Conservation (phyloP, 208 protist species). For the Trypanosoma mega region DNA sequence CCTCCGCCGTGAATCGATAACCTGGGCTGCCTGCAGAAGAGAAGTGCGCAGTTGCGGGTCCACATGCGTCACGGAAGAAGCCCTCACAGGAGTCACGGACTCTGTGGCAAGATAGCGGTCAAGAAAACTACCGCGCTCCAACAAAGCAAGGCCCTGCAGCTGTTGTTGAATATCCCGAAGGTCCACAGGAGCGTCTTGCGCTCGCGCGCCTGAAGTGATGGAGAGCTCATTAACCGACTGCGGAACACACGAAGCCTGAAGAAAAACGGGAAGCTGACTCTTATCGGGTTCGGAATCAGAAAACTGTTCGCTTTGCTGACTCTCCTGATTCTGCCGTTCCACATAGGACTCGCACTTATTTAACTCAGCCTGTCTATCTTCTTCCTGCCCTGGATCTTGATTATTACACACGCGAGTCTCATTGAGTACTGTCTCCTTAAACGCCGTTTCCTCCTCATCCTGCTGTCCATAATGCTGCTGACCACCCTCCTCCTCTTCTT, state of each 20-base stretch:
- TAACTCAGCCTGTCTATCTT: too few species aligned
- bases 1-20: slow-evolving; percentile 26
- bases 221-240: slow-evolving; percentile 10
- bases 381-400: too few species aligned
- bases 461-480: slow-evolving; percentile 11
- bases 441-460: too few species aligned
- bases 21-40: slow-evolving; percentile 11
- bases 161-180: slow-evolving; percentile 59
- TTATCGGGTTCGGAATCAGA: neutral
- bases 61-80: slow-evolving; percentile 13
- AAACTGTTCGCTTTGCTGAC: too few species aligned
- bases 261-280: neutral
- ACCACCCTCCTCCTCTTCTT: slow-evolving; percentile 12
- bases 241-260: neutral
- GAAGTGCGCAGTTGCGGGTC: slow-evolving; percentile 8
- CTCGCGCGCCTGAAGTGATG: slow-evolving; percentile 5
- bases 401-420: too few species aligned
- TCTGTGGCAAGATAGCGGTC: slow-evolving; percentile 52
- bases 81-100: slow-evolving; percentile 22
- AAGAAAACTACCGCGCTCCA: slow-evolving; percentile 39
- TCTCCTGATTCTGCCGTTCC: too few species aligned
- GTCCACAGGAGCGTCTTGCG: slow-evolving; percentile 11
- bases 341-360: too few species aligned
- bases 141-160: slow-evolving; percentile 39
- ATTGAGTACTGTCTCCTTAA: too few species aligned